These are phyloP conservation scores for Aphanomyces euteiches DNA, from an alignment of 352 stramenopile species.

Conservation along the genomic window DNA sequence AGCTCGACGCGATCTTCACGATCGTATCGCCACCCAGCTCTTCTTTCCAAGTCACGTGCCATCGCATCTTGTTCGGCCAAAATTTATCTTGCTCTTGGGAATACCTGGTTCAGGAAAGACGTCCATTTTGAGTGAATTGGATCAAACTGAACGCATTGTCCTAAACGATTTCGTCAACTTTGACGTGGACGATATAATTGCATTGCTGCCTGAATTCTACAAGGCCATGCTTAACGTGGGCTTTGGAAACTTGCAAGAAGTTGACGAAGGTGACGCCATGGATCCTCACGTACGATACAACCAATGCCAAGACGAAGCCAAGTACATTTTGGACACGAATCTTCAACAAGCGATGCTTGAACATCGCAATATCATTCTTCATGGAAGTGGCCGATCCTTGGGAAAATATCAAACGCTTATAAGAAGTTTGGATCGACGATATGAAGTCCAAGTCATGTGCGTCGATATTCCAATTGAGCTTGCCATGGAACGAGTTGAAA, in stretches of 20 bases:
- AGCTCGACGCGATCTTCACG: slow-evolving; percentile 58
- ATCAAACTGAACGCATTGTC: slow-evolving; percentile 60
- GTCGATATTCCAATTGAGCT: slow-evolving; percentile 61
- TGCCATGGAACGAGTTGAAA: slow-evolving; percentile 64
- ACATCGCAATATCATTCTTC: slow-evolving; percentile 74
- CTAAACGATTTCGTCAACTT: slow-evolving; percentile 81
- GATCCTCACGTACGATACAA: slow-evolving; percentile 67
- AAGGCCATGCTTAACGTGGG: slow-evolving; percentile 80
- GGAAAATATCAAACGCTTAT: slow-evolving; percentile 57
- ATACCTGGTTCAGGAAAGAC: slow-evolving; percentile 69
- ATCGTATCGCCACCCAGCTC: slow-evolving; percentile 68
- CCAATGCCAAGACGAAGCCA: slow-evolving; percentile 72
- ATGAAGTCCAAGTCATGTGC: slow-evolving; percentile 73
- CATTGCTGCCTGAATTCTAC: slow-evolving; percentile 74
- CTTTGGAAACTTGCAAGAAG: slow-evolving; percentile 43
- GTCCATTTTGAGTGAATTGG: slow-evolving; percentile 69
- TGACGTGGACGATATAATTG: slow-evolving; percentile 75
- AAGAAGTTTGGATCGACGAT: slow-evolving; percentile 62
- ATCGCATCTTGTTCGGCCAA: slow-evolving; percentile 50
- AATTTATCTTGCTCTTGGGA: slow-evolving; percentile 66
- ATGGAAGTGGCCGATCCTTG: slow-evolving; percentile 71
- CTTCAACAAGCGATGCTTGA: slow-evolving; percentile 71
- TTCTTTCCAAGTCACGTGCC: slow-evolving; percentile 46
- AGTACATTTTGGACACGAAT: slow-evolving; percentile 81
- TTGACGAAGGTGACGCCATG: slow-evolving; percentile 37